Evolutionary conservation across 2,329 filamentous ascomycete genomes (phyloP).

Genomic region (Xylariaceae sp.): DNA sequence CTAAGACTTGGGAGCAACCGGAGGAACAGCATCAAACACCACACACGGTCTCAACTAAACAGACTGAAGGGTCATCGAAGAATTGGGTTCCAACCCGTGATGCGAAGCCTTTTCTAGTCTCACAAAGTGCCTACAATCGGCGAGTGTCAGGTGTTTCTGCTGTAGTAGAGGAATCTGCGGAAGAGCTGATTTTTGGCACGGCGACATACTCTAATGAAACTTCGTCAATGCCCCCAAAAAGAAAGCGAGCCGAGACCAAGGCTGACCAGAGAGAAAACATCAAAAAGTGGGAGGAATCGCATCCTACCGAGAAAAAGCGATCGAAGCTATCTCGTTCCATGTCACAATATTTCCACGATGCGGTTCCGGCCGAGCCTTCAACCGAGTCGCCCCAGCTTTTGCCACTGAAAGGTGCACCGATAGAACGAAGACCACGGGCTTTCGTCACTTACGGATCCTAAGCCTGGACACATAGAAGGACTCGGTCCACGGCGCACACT

Average conservation of each 20-base stretch:
- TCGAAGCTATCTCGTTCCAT: constrained; percentile 20
- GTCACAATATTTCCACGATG: constrained; percentile 14
- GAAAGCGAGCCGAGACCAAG: constrained; percentile 8
- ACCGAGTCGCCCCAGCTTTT: neutral
- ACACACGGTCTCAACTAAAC: neutral
- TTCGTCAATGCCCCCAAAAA: constrained; percentile 1
- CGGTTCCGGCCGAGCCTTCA: neutral
- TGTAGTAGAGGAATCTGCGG: neutral
- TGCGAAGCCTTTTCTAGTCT: constrained; percentile 13
- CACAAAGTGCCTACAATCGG: constrained; percentile 29
- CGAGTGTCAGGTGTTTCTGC: constrained; percentile 23
- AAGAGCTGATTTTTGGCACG: neutral
- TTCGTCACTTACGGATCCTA: constrained; percentile 19
- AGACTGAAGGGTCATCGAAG: neutral
- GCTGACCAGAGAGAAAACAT: constrained; percentile 8
- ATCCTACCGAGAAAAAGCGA: neutral
- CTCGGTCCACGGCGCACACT: neutral
- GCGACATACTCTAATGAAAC: neutral
- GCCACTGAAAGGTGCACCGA: constrained; percentile 10
- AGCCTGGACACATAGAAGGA: neutral
- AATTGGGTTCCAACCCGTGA: constrained; percentile 15
- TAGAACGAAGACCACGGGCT: constrained; percentile 13
- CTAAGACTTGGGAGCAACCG: neutral
- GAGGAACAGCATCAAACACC: constrained; percentile 10
- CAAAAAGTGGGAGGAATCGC: neutral